Percentiles rank a stretch among this genome's conserved stretches.
These are phyloP conservation scores for Alternaria ventricosa DNA, from an alignment of 2,329 filamentous ascomycete genomes.

Conservation along the genomic window DNA sequence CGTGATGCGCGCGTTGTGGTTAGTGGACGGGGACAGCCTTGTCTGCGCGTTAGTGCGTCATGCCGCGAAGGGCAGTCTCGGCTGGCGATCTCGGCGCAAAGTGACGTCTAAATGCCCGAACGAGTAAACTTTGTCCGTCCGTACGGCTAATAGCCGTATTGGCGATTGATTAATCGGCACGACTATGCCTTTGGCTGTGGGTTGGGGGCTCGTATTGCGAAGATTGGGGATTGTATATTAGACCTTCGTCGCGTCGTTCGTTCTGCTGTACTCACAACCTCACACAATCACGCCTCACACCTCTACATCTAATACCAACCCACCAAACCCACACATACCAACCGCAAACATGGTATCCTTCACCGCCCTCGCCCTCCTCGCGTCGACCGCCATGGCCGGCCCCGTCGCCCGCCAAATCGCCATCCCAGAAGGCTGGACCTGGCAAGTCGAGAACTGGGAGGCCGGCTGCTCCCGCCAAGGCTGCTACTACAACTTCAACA, in stretches of 20 bases:
- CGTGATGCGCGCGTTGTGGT: not conserved
- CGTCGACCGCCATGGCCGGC: constrained; percentile 9
- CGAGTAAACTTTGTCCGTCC: not conserved
- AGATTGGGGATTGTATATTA: not conserved
- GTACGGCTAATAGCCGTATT: not conserved
- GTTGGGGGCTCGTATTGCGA: not conserved
- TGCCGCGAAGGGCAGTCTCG: not conserved
- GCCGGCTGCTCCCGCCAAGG: constrained; percentile 25
- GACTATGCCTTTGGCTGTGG: not conserved
- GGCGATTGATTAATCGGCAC: constrained; percentile 2
- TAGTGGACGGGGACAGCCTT: not conserved
- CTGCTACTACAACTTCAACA: constrained; percentile 33
- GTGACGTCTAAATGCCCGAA: not conserved
- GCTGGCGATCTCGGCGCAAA: constrained; percentile 3
- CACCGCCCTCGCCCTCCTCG: constrained; percentile 14
- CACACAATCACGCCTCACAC: not conserved
- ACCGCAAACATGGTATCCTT: constrained; percentile 16
- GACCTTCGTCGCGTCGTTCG: not conserved
- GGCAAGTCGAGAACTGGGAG: constrained; percentile 24
- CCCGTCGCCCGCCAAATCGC: constrained; percentile 12
- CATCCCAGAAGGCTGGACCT: constrained; percentile 25
- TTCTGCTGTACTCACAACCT: not conserved
- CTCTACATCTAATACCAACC: no score
- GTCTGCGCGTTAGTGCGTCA: not conserved
- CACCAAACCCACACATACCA: not conserved